Evolutionary conservation across 169 alveolate species (phyloP).

Genomic region (Haemoproteus tartakovskyi): DNA sequence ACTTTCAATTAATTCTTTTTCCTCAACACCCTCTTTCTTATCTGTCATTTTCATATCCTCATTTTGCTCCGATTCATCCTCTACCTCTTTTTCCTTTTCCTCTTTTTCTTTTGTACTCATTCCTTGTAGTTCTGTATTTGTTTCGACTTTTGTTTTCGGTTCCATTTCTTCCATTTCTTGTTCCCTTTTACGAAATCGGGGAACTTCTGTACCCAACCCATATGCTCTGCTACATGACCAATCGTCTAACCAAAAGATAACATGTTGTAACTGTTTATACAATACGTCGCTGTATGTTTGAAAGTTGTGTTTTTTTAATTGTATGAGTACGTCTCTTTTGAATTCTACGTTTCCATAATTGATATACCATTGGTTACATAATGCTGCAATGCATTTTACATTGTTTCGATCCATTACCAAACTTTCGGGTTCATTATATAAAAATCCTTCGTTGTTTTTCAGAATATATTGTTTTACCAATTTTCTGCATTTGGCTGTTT

Average conservation of each 20-base stretch:
- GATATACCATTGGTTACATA: constrained; percentile 96
- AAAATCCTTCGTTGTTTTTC: constrained; percentile 75
- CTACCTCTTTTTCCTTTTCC: background rate
- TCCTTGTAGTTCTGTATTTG: background rate
- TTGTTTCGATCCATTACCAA: constrained; percentile 94
- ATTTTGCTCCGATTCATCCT: background rate
- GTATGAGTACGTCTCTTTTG: constrained; percentile 89
- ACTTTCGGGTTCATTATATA: constrained; percentile 96
- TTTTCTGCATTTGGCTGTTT: constrained; percentile 83
- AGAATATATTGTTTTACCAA: constrained; percentile 73
- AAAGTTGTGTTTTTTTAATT: constrained; percentile 79
- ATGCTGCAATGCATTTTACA: constrained; percentile 94
- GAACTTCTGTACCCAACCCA: constrained; percentile 97
- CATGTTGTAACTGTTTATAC: constrained; percentile 87
- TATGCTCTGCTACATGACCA: constrained; percentile 98
- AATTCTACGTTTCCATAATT: constrained; percentile 96
- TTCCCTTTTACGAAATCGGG: too few species aligned
- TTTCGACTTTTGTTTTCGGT: background rate
- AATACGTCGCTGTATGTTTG: constrained; percentile 78
- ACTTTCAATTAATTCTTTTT: constrained; percentile 93
- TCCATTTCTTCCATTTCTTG: too few species aligned
- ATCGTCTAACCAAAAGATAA: constrained; percentile 86
- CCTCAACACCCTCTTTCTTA: too few species aligned
- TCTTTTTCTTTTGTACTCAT: background rate
- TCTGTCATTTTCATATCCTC: constrained; percentile 72